A percentile compares a stretch with the other conserved stretches of the same genome.
These are phyloP conservation scores for Penicillium sp. DNA, from an alignment of 2,329 filamentous ascomycete species.

Conservation along the genomic window DNA sequence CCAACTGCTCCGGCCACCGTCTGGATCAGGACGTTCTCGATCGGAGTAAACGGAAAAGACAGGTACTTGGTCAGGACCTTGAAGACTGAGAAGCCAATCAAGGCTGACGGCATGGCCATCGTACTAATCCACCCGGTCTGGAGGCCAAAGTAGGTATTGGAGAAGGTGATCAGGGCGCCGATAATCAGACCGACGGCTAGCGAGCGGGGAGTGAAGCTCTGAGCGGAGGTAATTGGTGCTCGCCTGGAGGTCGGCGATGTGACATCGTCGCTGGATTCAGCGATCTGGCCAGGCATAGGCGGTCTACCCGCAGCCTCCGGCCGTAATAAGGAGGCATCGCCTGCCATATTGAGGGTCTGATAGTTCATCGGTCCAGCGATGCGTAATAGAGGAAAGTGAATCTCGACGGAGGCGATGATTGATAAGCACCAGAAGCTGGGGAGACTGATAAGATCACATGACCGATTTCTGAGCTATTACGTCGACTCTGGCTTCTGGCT, in stretches of 20 bases:
- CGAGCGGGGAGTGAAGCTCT: slow-evolving; percentile 82
- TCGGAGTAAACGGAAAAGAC: slow-evolving; percentile 81
- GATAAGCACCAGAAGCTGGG: slow-evolving; percentile 23
- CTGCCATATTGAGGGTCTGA: slow-evolving; percentile 41
- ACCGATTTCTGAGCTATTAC: slow-evolving; percentile 3
- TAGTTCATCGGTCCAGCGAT: slow-evolving; percentile 38
- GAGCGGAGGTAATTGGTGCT: slow-evolving; percentile 34
- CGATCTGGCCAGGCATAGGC: slow-evolving; percentile 6
- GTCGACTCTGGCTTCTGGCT: too few relatives aligned
- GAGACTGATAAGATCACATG: slow-evolving; percentile 31
- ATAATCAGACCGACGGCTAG: slow-evolving; percentile 79
- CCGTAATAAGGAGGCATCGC: slow-evolving; percentile 27
- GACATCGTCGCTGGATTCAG: slow-evolving; percentile 9
- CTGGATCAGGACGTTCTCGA: slow-evolving; percentile 96
- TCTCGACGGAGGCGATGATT: background rate
- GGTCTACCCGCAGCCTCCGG: slow-evolving; percentile 5
- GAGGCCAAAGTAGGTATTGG: slow-evolving; percentile 98
- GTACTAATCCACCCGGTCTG: slow-evolving; percentile 83
- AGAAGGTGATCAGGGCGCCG: slow-evolving; percentile 89
- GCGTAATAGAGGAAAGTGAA: slow-evolving; percentile 13
- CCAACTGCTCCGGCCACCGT: slow-evolving; percentile 94
- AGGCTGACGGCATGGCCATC: slow-evolving; percentile 95
- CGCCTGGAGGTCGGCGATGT: slow-evolving; percentile 6
- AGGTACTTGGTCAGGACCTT: slow-evolving; percentile 74
- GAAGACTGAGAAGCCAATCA: slow-evolving; percentile 95